These are phyloP conservation scores for Centella asiatica DNA, from an alignment of 129 eudicot species.

Conservation along the genomic window DNA sequence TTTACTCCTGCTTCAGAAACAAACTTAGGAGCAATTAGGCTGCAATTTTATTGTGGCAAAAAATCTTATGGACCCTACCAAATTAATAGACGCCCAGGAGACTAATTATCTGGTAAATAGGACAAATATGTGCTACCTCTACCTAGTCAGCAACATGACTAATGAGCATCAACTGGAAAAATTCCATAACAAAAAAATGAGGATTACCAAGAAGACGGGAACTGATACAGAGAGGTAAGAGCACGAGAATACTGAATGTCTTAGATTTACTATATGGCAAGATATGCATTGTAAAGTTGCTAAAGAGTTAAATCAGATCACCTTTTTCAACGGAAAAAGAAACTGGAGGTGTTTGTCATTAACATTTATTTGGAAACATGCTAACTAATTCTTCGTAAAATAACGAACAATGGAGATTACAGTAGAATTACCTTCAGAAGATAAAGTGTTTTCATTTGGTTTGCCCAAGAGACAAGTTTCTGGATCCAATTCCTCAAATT, in stretches of 20 bases:
- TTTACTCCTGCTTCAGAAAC: constrained; percentile 34
- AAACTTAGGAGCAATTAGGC: neutral
- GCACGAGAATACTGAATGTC: neutral
- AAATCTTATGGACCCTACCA: neutral
- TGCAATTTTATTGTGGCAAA: neutral
- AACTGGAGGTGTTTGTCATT: no score
- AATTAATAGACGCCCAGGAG: neutral
- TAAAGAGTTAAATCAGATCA: neutral
- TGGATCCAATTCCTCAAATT: no score
- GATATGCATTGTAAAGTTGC: neutral
- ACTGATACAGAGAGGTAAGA: no score
- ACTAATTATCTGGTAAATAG: neutral
- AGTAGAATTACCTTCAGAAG: constrained; percentile 32
- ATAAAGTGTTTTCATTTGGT: constrained; percentile 21
- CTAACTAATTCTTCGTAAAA: neutral
- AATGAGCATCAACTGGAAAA: neutral
- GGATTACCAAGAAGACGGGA: no score
- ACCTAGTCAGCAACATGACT: neutral
- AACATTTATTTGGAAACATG: neutral
- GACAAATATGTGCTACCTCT: neutral
- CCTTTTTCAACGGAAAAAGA: neutral
- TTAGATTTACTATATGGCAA: neutral
- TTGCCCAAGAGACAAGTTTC: no score
- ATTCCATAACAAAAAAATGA: neutral
- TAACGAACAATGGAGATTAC: neutral